phyloP scores from a whole-genome alignment of 495 filamentous ascomycete genomes.

The Penicillium antarcticum region DNA sequence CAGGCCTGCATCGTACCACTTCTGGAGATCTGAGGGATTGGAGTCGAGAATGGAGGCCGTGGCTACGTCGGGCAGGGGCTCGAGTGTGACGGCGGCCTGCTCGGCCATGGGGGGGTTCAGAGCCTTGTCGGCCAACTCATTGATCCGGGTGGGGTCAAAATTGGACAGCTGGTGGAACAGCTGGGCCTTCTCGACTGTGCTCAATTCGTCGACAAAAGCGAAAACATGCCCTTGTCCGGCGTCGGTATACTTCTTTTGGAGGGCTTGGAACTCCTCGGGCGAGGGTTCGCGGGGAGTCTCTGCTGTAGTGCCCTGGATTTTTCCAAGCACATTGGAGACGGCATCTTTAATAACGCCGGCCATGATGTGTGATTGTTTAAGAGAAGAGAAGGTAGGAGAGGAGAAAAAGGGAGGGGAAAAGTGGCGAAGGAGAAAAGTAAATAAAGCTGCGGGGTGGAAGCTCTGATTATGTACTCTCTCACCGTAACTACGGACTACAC shows the following conservation, averaged over 20 bases:
- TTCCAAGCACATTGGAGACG: slow-evolving; percentile 58
- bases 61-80: slow-evolving; percentile 86
- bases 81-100: slow-evolving; percentile 56
- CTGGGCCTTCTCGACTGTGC: slow-evolving; percentile 64
- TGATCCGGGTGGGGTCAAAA: slow-evolving; percentile 80
- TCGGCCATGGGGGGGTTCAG: slow-evolving; percentile 66
- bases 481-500: slow-evolving; percentile 4
- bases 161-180: slow-evolving; percentile 77
- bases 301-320: slow-evolving; percentile 47
- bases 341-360: slow-evolving; percentile 44
- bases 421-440: slow-evolving; percentile 15
- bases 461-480: slow-evolving; percentile 12
- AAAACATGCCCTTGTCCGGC: slow-evolving; percentile 90
- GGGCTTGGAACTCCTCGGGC: slow-evolving; percentile 65
- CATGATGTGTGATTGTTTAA: slow-evolving; percentile 27
- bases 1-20: slow-evolving; percentile 83
- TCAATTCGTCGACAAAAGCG: slow-evolving; percentile 80
- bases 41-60: slow-evolving; percentile 92
- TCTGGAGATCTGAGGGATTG: slow-evolving; percentile 69
- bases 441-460: slow-evolving; percentile 23
- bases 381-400: neutral
- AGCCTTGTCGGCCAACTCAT: slow-evolving; percentile 76
- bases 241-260: slow-evolving; percentile 72
- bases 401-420: neutral
- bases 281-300: slow-evolving; percentile 62